phyloP scores from a whole-genome alignment of 805 yeast species.

The Schizosaccharomyces japonicus region DNA sequence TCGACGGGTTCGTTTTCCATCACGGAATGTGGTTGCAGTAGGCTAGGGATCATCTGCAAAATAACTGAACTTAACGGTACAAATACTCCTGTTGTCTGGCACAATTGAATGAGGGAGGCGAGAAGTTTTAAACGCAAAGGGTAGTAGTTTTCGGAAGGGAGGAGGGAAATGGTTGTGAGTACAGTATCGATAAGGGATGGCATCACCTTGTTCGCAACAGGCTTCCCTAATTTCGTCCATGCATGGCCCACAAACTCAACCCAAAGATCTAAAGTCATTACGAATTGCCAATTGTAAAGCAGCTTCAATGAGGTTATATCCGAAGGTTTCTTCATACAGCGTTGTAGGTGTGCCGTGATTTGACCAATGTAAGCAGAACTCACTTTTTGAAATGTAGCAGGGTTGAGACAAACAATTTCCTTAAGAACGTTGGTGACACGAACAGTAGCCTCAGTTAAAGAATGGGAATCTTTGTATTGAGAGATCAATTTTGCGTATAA shows the following conservation, averaged over 20 bases:
- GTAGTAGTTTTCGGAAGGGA: slow-evolving; percentile 82
- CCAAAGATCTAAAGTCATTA: slow-evolving; percentile 92
- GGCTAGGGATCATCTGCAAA: slow-evolving; percentile 14
- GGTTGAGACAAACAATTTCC: not conserved
- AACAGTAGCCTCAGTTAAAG: too few species aligned
- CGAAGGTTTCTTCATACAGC: slow-evolving; percentile 39
- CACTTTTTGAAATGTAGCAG: not conserved
- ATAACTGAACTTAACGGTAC: slow-evolving; percentile 75
- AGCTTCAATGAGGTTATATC: slow-evolving; percentile 46
- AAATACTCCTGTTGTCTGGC: slow-evolving; percentile 70
- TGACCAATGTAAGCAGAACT: slow-evolving; percentile 87
- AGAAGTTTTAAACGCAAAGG: slow-evolving; percentile 77
- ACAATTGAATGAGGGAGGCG: slow-evolving; percentile 57
- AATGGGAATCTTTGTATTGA: too few species aligned
- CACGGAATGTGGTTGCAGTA: not conserved
- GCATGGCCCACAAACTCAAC: slow-evolving; percentile 18
- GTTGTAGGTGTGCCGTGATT: slow-evolving; percentile 74
- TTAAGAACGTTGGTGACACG: too few species aligned
- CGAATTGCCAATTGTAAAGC: slow-evolving; percentile 89
- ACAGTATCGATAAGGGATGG: slow-evolving; percentile 86
- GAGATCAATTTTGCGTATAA: not conserved
- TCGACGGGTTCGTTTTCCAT: not conserved
- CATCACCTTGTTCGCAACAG: slow-evolving; percentile 39
- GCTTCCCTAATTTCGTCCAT: slow-evolving; percentile 7
- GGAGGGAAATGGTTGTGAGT: slow-evolving; percentile 64